Percentiles rank a stretch among this genome's conserved stretches.
Evolutionary conservation across 306 rosid species (phyloP).

Genomic region (Corylus avellana): DNA sequence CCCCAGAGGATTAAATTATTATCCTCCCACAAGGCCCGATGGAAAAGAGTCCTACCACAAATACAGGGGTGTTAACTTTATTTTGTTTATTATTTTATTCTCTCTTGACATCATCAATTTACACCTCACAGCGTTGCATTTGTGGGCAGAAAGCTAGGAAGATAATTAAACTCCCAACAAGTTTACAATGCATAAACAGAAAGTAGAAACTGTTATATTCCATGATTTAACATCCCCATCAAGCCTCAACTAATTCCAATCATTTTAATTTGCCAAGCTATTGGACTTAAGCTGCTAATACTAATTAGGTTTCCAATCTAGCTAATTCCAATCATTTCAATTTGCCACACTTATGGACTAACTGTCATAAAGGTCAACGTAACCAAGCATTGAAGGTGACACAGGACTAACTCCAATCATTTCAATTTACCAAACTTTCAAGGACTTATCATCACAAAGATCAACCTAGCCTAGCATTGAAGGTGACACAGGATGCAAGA

Average conservation of each 20-base stretch:
- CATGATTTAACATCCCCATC: not conserved
- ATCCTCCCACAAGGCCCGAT: not conserved
- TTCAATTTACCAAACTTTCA: not conserved
- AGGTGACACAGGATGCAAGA: not conserved
- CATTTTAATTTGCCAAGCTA: not conserved
- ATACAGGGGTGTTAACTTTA: not conserved
- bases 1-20: not conserved
- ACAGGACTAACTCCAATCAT: not conserved
- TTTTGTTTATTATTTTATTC: not conserved
- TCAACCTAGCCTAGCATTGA: not conserved
- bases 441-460: not conserved
- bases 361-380: not conserved
- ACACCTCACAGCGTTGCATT: not conserved
- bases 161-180: not conserved
- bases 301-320: not conserved
- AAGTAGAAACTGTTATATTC: not conserved
- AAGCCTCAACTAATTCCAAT: not conserved
- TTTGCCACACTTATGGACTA: not conserved
- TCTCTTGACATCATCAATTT: not conserved
- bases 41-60: not conserved
- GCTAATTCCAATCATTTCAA: slow-evolving; percentile 6
- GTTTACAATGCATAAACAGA: not conserved
- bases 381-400: slow-evolving; percentile 1
- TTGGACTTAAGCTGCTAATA: not conserved
- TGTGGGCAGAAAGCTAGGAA: not conserved